Base-by-base conservation (phyloP, 768 basidiomycete genomes). In the Terana coerulea region DNA sequence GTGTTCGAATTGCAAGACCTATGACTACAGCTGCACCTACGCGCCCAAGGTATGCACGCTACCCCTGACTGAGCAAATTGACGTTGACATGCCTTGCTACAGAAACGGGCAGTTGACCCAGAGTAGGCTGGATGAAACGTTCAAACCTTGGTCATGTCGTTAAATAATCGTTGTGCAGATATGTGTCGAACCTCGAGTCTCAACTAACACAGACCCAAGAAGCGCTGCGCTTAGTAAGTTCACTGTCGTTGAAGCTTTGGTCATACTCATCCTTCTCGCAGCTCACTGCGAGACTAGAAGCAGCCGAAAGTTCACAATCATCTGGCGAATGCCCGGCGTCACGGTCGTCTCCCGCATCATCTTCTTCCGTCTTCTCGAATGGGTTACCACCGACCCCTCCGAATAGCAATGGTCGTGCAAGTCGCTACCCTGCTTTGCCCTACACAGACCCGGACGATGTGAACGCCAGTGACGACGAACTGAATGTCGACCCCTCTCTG, bases 1-100 rank as follows among this genome's bases (percentile, higher is more conserved):
- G 34, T 84, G 81, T 56, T 75, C 75, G 7, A 81, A 80, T 57
- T 83, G 83, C 56, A 68, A 73, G 10, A 69, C 76, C n/a, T 75
- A 67, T 51, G 69, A 71, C 25, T 64, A 71, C 26, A 75, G 78
- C 17, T 83, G 81, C 59, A 81, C 78, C 1, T 81, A 83, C 60
- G 72, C 75, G 40, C 78, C 77, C 12, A 83, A 80, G 73, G 80
- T 80, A 25, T 2, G 51, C 30, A 5, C n/a, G 6, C 26, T 11
- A 31, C 33, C 21, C n/a, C n/a, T n/a, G n/a, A n/a, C n/a, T n/a
- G n/a, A n/a, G n/a, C n/a, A n/a, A 24, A 33, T 15, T 42, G 8
- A 34, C 15, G 11, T 3, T 25, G 21, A 28, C 26, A 17, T 6
- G 17, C 14, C 28, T 21, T n/a, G 34, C 12, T 19, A 6, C 24